Evolutionary conservation across 345 rosid genomes (phyloP), one percentile per base, ranked within the genome.

Genomic region (Cardamine chenopodiifolia): DNA sequence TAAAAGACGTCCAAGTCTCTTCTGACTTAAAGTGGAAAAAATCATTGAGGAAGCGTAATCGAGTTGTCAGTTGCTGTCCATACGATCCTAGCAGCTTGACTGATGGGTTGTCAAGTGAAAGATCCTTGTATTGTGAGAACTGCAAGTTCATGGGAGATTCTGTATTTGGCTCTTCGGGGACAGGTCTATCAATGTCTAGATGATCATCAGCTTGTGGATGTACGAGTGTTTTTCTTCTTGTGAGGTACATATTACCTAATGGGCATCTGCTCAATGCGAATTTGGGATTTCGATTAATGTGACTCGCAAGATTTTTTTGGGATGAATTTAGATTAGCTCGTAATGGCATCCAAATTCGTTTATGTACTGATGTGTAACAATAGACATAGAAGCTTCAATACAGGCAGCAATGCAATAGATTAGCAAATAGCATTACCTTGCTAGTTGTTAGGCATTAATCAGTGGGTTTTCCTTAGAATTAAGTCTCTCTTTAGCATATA

Each of bases 101-200:
- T 31, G 50, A 25, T 29, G 68, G 73, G 23, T 9, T 59, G 25
- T 65, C 73, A 3, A 1, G 72, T 62, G 67, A 83, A 5, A 61
- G 64, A n/a, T 59, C 84, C 26, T 28, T 81, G 25, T 91, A 87
- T 80, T 79, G 73, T 32, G 94, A 88, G 68, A 93, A 84, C 79
- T 87, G 91, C 83, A 89, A 86, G 74, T 85, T 77, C 62, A 50
- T 73, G 63, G 81, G 86, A 34, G 89, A 79, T 66, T 68, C 93
- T 25, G 58, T 76, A 1, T 89, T 89, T 61, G 75, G 73, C 52
- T 79, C 87, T 60, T 62, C 90, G 32, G 87, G 85, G 71, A 72
- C 89, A 54, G 85, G 80, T 83, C 70, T 92, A 84, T 83, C 86
- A 39, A 84, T 85, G 93, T 87, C 91, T 62, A 85, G 95, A 69